These are phyloP conservation scores for Vitellaria paradoxa DNA, from an alignment of 179 eudicot genomes.

Conservation along the genomic window DNA sequence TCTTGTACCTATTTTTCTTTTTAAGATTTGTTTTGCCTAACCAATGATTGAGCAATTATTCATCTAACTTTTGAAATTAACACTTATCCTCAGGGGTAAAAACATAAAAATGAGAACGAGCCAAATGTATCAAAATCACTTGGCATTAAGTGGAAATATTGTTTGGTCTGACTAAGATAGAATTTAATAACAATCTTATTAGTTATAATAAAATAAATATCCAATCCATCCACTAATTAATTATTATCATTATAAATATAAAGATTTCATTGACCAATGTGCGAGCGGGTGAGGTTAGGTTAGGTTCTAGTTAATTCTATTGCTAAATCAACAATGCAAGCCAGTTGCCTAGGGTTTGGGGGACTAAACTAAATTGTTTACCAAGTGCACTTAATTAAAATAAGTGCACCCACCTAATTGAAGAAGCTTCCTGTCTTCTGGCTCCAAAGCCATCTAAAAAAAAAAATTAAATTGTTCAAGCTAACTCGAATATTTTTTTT, in stretches of 20 bases:
- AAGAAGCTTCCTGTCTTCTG: conserved; percentile 1
- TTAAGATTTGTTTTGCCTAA: too few relatives aligned
- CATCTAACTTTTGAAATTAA: too few relatives aligned
- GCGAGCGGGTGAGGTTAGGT: not conserved
- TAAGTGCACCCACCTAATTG: not conserved
- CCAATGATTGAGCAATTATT: too few relatives aligned
- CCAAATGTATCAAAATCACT: not conserved
- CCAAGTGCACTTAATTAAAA: too few relatives aligned
- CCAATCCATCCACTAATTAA: not conserved
- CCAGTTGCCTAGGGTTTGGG: not conserved
- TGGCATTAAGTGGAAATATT: not conserved
- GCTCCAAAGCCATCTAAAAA: not conserved
- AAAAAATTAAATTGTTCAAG: not conserved
- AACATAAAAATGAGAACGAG: too few relatives aligned
- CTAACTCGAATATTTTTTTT: too few relatives aligned
- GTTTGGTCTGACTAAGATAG: not conserved
- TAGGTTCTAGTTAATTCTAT: too few relatives aligned
- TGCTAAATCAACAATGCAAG: too few relatives aligned
- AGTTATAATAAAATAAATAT: not conserved
- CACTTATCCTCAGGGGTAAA: too few relatives aligned
- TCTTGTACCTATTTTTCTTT: too few relatives aligned
- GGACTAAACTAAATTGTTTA: not conserved
- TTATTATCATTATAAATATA: not conserved
- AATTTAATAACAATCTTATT: not conserved
- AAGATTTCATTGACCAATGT: not conserved